Percentiles rank a stretch among this genome's conserved stretches.
These are phyloP conservation scores for Myxozyma mucilagina DNA, from an alignment of 805 yeast species.

Conservation along the genomic window DNA sequence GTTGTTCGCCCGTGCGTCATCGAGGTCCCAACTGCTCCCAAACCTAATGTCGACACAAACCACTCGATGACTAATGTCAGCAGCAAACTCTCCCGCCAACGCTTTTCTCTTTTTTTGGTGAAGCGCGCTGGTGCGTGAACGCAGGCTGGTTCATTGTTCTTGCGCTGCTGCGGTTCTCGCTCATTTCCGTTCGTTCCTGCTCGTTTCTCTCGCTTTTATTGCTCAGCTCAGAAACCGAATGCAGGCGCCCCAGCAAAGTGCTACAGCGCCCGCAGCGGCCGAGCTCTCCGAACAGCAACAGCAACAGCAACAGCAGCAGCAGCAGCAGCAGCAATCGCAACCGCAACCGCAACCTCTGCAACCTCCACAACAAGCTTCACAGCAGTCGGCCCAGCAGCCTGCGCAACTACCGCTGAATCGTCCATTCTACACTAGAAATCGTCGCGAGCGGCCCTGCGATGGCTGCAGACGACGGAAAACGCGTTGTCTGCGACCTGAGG, in stretches of 20 bases:
- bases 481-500: conserved; percentile 38
- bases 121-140: too few species aligned
- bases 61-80: too few species aligned
- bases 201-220: too few species aligned
- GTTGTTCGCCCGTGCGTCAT: too few species aligned
- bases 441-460: conserved; percentile 43
- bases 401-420: conserved; percentile 1
- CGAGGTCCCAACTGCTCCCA: too few species aligned
- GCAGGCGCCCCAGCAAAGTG: not conserved
- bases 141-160: too few species aligned
- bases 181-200: too few species aligned
- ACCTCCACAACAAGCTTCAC: not conserved
- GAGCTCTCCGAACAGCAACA: not conserved
- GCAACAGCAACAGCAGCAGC: not conserved
- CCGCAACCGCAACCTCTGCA: conserved; percentile 2
- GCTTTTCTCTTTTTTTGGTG: too few species aligned
- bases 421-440: conserved; percentile 34
- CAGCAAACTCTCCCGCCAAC: too few species aligned
- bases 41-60: too few species aligned
- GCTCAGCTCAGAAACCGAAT: not conserved
- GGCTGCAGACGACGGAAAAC: conserved; percentile 45
- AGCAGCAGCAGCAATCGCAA: conserved; percentile 2
- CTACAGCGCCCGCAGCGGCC: too few species aligned
- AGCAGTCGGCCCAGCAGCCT: not conserved
- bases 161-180: too few species aligned